Evolutionary conservation across 2,329 filamentous ascomycete genomes (phyloP).

Genomic region (Ceratocystis cubensis): DNA sequence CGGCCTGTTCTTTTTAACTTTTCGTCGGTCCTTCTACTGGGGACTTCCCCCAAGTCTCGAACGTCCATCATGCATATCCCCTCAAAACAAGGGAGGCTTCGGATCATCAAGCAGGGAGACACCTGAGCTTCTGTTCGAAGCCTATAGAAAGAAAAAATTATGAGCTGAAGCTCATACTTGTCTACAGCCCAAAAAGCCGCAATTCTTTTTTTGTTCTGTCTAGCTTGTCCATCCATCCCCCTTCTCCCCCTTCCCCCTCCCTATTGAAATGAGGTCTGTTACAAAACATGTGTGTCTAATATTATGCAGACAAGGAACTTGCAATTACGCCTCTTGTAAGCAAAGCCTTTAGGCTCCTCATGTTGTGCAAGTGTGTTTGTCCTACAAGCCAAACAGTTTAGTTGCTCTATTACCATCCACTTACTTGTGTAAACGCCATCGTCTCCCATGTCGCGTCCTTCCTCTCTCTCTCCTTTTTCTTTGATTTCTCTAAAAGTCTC

Average conservation of each 20-base stretch:
- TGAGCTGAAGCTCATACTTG: background rate
- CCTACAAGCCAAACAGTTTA: background rate
- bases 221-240: background rate
- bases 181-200: background rate
- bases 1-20: background rate
- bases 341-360: background rate
- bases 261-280: background rate
- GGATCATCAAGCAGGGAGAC: slow-evolving; percentile 3
- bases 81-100: background rate
- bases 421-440: background rate
- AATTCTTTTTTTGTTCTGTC: background rate
- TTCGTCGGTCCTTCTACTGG: background rate
- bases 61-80: background rate
- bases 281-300: slow-evolving; percentile 2
- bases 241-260: background rate
- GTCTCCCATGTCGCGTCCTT: background rate
- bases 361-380: background rate
- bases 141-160: background rate
- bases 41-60: background rate
- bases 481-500: background rate
- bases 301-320: slow-evolving; percentile 1
- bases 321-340: background rate
- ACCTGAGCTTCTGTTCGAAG: background rate
- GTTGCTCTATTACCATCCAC: background rate
- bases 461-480: background rate